Evolutionary conservation across 2,329 filamentous ascomycete species (phyloP).

Genomic region (Chaetothyriales sp.): DNA sequence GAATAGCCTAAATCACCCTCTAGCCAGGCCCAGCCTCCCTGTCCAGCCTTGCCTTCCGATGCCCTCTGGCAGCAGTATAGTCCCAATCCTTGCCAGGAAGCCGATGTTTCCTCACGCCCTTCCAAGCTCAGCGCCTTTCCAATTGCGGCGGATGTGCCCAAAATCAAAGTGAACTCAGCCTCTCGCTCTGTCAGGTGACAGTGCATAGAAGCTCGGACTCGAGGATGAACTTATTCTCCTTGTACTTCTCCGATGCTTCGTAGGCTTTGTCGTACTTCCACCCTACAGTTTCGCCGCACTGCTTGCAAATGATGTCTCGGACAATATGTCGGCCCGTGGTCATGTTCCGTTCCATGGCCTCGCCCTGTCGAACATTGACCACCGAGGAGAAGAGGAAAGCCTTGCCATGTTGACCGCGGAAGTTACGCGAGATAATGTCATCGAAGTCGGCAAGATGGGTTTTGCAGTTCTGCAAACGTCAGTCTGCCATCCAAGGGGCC

Average conservation of each 20-base stretch:
- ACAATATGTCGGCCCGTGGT: slow-evolving; percentile 91
- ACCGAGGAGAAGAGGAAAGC: slow-evolving; percentile 91
- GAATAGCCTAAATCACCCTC: background rate
- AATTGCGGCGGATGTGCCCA: background rate
- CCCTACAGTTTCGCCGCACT: slow-evolving; percentile 83
- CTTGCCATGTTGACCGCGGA: slow-evolving; percentile 95
- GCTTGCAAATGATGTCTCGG: slow-evolving; percentile 76
- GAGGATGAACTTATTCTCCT: slow-evolving; percentile 95
- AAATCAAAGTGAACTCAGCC: background rate
- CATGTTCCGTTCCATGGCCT: slow-evolving; percentile 92
- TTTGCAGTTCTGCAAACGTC: slow-evolving; percentile 51
- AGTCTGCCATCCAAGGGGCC: slow-evolving; percentile 1
- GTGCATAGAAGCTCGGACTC: slow-evolving; percentile 16
- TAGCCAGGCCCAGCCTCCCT: background rate
- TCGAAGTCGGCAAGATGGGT: slow-evolving; percentile 90
- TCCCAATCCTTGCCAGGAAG: background rate
- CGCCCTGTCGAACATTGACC: slow-evolving; percentile 70
- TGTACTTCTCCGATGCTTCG: slow-evolving; percentile 86
- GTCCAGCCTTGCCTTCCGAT: background rate
- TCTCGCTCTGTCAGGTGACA: slow-evolving; percentile 8
- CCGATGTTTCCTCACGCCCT: no score
- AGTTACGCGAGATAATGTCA: slow-evolving; percentile 95
- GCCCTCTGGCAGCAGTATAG: background rate
- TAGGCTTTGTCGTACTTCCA: slow-evolving; percentile 99
- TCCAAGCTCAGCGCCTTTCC: background rate